Evolutionary conservation across 345 rosid genomes (phyloP).

Genomic region (Acer saccharum): DNA sequence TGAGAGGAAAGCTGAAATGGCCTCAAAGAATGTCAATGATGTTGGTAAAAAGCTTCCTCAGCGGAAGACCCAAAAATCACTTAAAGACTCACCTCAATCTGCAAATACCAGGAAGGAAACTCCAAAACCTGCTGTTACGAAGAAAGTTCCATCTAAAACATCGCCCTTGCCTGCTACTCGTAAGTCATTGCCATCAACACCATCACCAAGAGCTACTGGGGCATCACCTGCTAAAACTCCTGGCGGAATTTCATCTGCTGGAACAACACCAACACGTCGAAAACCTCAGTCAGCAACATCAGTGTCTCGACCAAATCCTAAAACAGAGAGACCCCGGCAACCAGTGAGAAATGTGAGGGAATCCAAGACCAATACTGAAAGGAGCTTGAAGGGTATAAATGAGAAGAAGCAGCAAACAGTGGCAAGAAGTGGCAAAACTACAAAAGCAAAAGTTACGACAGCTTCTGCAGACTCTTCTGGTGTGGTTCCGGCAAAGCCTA

Average conservation of each 20-base stretch:
- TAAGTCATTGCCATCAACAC: conserved; percentile 64
- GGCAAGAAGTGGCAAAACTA: conserved; percentile 35
- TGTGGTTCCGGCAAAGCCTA: conserved; percentile 42
- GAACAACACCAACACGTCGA: conserved; percentile 38
- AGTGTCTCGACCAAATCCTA: conserved; percentile 40
- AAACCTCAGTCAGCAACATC: conserved; percentile 44
- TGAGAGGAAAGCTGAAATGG: conserved; percentile 55
- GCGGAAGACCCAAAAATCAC: conserved; percentile 35
- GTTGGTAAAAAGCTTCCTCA: conserved; percentile 34
- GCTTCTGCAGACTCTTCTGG: conserved; percentile 36
- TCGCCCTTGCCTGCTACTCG: conserved; percentile 44
- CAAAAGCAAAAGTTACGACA: conserved; percentile 34
- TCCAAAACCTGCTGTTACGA: conserved; percentile 37
- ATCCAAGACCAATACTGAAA: conserved; percentile 20
- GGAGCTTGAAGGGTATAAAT: conserved; percentile 30
- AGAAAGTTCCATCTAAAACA: conserved; percentile 44
- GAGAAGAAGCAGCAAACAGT: conserved; percentile 39
- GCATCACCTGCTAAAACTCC: conserved; percentile 45
- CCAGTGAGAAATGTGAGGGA: conserved; percentile 34
- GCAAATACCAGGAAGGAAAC: conserved; percentile 41
- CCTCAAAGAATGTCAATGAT: conserved; percentile 36
- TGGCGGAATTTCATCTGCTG: conserved; percentile 38
- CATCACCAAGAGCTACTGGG: conserved; percentile 42
- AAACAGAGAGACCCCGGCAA: conserved; percentile 41
- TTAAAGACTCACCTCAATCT: conserved; percentile 35